Evolutionary conservation across 805 yeast genomes (phyloP), one percentile per base, ranked within the genome.

Genomic region (Spathaspora girioi): DNA sequence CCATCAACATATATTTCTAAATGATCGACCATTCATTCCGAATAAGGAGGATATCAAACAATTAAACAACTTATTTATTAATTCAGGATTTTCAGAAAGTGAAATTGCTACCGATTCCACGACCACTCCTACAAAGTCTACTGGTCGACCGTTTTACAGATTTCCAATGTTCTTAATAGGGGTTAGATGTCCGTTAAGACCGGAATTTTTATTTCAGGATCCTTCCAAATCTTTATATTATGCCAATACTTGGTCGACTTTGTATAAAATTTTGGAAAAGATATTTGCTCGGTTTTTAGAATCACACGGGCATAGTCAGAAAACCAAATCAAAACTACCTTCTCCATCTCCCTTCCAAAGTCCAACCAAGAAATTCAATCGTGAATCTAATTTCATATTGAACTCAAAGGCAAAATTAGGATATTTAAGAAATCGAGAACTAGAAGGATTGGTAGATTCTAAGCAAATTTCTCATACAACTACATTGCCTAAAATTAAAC

Each of bases 1-100:
- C 1, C 67, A 70, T 50, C 87, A 82, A 56, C 75, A 69, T 47
- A 56, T 81, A 1, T 77, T 70, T 48, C 55, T 79, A 19, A 81
- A 83, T 59, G 71, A 71, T 2, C 64, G 77, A 20, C 64, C 57
- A 10, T 58, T 72, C 15, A 9, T 20, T 7, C 43, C 49, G 44
- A 20, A 56, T 15, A 40, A 44, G 2, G 50, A 52, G n/a, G 59
- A 50, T 57, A 12, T 47, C 42, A 23, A 49, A 50, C 2, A 51
- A 0, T 54, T 73, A 11, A 67, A 67, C 47, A 56, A 54, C 32
- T 19, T 54, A 6, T 71, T 73, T 50, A 35, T 43, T 10, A 46
- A 56, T 48, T 32, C 65, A 41, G 60, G 57, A 8, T 59, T 61
- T 63, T 55, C 64, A 3, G 47, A 49, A 17, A 43, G 19, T 7